Evolutionary conservation across 2,329 filamentous ascomycete species (phyloP), one percentile per base, ranked within the genome.

Genomic region (Trichoderma sp.): DNA sequence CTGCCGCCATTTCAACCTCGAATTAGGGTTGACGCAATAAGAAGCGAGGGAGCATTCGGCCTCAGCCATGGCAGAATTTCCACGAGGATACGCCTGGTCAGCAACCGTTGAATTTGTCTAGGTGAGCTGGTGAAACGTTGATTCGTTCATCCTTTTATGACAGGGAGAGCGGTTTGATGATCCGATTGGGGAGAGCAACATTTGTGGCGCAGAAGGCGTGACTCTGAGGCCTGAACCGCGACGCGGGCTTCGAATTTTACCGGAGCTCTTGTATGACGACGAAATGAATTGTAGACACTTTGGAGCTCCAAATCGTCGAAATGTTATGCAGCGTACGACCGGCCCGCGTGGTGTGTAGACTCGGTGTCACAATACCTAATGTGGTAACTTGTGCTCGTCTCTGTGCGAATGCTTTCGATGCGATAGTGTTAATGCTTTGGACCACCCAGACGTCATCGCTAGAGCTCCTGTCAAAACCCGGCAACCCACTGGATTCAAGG

Each of bases 151-250:
- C 54, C 53, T 59, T 59, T 59, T 25, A 53, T 52, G 19, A 59
- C n/a, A 59, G 5, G 34, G 45, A 53, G 53, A 50, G 37, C n/a
- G 19, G 42, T 45, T 56, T n/a, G 56, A 54, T 58, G 45, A 67
- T 67, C 48, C 35, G 64, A 61, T 59, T 67, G 39, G 56, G 35
- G 57, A 58, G 53, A 39, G 17, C 19, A 37, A 25, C 39, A 48
- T 56, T 39, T 32, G 54, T 67, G 67, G 67, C 67, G 60, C 37
- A 60, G 29, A 65, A 68, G 50, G 58, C 37, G 53, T 68, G 48
- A 68, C 54, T 57, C 15, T 50, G 19, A 19, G 25, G 42, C 42
- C 25, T 48, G 37, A 42, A 22, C n/a, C 25, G 59, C 45, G 39
- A 58, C 50, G 42, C 34, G 34, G 42, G 42, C 54, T 48, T 58